phyloP scores from a whole-genome alignment of 2,329 filamentous ascomycete species.

The Dothideomycetes sp. region DNA sequence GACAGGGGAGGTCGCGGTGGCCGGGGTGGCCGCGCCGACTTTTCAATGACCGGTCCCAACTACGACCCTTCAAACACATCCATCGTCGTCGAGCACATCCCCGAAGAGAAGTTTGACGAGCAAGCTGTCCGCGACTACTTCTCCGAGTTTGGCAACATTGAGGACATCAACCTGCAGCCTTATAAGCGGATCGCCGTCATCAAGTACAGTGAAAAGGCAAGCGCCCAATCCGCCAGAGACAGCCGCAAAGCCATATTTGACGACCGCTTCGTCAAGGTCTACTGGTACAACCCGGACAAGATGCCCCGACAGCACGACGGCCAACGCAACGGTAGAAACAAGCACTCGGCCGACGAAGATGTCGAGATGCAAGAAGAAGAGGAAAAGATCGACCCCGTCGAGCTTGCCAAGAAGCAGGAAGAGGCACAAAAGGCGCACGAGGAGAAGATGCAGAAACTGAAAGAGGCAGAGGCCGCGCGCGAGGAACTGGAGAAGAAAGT shows the following conservation, averaged over 20 bases:
- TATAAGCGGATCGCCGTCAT: constrained; percentile 59
- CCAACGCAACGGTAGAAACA: constrained; percentile 7
- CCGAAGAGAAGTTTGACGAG: constrained; percentile 58
- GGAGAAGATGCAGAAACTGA: constrained; percentile 51
- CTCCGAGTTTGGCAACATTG: constrained; percentile 56
- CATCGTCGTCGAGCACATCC: constrained; percentile 69
- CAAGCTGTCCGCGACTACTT: constrained; percentile 59
- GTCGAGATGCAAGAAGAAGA: constrained; percentile 24
- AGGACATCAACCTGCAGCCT: constrained; percentile 53
- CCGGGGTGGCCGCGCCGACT: constrained; percentile 40
- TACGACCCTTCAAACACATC: constrained; percentile 53
- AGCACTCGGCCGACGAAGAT: constrained; percentile 10
- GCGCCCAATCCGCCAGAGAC: constrained; percentile 59
- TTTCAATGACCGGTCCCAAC: constrained; percentile 54
- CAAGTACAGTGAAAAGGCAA: constrained; percentile 54
- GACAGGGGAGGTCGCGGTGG: constrained; percentile 22
- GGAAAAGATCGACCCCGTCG: constrained; percentile 56
- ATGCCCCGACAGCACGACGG: constrained; percentile 9
- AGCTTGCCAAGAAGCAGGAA: constrained; percentile 56
- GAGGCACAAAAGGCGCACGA: constrained; percentile 61
- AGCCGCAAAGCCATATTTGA: constrained; percentile 76
- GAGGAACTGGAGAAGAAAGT: constrained; percentile 55
- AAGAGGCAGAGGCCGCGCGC: constrained; percentile 51
- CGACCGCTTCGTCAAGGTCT: constrained; percentile 77
- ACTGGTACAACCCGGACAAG: constrained; percentile 52